These are phyloP conservation scores for Barnettozyma siamensis DNA, from an alignment of 805 yeast species.

Conservation along the genomic window DNA sequence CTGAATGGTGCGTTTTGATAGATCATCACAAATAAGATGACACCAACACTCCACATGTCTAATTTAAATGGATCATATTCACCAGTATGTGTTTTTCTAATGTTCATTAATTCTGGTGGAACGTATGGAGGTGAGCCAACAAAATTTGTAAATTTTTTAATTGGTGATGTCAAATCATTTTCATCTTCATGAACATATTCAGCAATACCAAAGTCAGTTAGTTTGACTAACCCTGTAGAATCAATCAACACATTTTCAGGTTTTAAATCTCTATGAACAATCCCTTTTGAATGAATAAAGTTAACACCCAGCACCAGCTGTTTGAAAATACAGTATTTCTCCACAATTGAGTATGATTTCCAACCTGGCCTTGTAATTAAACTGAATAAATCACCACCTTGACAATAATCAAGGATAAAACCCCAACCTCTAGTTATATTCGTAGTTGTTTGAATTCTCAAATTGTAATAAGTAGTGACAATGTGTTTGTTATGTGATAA, in stretches of 20 bases:
- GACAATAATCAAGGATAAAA: conserved; percentile 57
- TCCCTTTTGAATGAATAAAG: conserved; percentile 57
- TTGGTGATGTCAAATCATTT: conserved; percentile 40
- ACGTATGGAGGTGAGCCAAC: conserved; percentile 81
- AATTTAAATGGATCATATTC: conserved; percentile 60
- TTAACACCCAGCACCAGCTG: conserved; percentile 59
- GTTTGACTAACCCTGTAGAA: conserved; percentile 52
- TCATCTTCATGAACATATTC: conserved; percentile 53
- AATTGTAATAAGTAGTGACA: conserved; percentile 46
- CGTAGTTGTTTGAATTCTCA: conserved; percentile 52
- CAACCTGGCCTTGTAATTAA: conserved; percentile 53
- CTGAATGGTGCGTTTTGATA: conserved; percentile 57
- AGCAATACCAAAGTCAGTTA: conserved; percentile 76
- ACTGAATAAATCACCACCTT: conserved; percentile 56
- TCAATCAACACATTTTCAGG: conserved; percentile 68
- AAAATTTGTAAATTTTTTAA: conserved; percentile 36
- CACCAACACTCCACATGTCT: conserved; percentile 72
- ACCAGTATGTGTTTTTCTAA: conserved; percentile 26
- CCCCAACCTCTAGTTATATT: conserved; percentile 70
- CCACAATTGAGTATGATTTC: conserved; percentile 44
- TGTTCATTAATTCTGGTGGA: conserved; percentile 66
- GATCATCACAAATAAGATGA: conserved; percentile 55
- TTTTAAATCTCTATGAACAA: conserved; percentile 69
- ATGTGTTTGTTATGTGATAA: conserved; percentile 55
- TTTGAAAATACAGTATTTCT: conserved; percentile 62